Percentiles rank a stretch among this genome's conserved stretches.
phyloP scores from a whole-genome alignment of 2,329 filamentous ascomycete species.

The Colletotrichum lindemuthianum region DNA sequence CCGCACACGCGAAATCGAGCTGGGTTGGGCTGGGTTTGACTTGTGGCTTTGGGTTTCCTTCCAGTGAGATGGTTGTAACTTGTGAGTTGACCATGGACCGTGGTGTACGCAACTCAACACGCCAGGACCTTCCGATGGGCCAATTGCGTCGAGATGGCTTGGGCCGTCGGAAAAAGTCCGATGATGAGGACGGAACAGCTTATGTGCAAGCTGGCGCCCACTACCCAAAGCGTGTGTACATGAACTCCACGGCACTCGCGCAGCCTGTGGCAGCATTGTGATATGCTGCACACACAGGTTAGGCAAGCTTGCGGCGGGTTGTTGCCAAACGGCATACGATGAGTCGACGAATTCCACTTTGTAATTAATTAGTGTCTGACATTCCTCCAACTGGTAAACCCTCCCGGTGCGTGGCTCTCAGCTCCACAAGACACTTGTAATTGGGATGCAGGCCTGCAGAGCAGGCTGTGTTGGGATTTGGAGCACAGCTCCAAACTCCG shows the following conservation, averaged over 20 bases:
- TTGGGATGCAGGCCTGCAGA: slow-evolving; percentile 26
- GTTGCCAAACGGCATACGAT: slow-evolving; percentile 14
- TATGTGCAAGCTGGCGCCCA: background rate
- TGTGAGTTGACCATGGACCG: no score
- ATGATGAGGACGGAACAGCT: background rate
- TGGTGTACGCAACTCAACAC: no score
- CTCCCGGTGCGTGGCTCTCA: slow-evolving; percentile 17
- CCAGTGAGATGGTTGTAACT: no score
- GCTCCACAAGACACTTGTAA: slow-evolving; percentile 11
- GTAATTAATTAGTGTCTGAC: no score
- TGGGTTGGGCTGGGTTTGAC: background rate
- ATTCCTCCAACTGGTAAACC: slow-evolving; percentile 12
- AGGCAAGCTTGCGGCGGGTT: background rate
- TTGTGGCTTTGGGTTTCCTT: background rate
- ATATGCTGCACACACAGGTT: background rate
- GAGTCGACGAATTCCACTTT: background rate
- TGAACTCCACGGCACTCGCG: no score
- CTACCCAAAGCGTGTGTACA: no score
- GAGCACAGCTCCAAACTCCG: slow-evolving; percentile 10
- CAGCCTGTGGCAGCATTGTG: no score
- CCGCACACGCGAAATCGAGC: slow-evolving; percentile 12
- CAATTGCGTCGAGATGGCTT: background rate
- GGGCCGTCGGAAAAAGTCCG: slow-evolving; percentile 26
- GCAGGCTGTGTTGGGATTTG: slow-evolving; percentile 26
- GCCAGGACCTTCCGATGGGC: no score